phyloP scores from a whole-genome alignment of 2,329 filamentous ascomycete genomes.

The Neocatenulostroma microsporum region DNA sequence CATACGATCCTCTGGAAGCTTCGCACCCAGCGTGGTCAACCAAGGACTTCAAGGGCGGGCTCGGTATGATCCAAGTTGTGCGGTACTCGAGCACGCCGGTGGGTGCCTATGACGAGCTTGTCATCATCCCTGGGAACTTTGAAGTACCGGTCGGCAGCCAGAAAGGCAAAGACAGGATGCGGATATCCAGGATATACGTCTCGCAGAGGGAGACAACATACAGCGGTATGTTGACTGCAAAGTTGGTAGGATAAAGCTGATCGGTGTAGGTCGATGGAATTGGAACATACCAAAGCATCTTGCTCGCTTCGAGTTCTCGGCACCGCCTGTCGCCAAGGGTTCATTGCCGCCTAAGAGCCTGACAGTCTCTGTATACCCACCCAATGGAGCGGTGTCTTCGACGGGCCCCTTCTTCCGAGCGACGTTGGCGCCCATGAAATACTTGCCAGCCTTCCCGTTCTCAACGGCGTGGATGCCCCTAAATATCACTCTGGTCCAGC shows the following conservation, averaged over 20 bases:
- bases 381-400: slow-evolving; percentile 9
- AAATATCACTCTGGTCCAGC: slow-evolving; percentile 12
- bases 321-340: slow-evolving; percentile 7
- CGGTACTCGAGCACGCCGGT: slow-evolving; percentile 17
- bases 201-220: slow-evolving; percentile 15
- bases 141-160: slow-evolving; percentile 2
- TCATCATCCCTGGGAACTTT: slow-evolving; percentile 16
- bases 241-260: too few relatives aligned
- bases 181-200: slow-evolving; percentile 16
- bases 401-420: slow-evolving; percentile 15
- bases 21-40: background rate
- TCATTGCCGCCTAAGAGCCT: background rate
- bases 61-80: slow-evolving; percentile 17
- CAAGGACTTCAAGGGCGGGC: slow-evolving; percentile 7
- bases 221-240: too few relatives aligned
- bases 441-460: slow-evolving; percentile 8
- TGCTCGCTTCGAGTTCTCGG: slow-evolving; percentile 15
- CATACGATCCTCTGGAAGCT: slow-evolving; percentile 9
- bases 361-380: slow-evolving; percentile 15
- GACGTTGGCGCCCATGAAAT: slow-evolving; percentile 12
- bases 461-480: slow-evolving; percentile 11
- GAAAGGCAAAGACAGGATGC: slow-evolving; percentile 8
- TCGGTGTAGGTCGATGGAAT: slow-evolving; percentile 6
- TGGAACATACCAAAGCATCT: slow-evolving; percentile 21
- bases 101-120: slow-evolving; percentile 16